A percentile compares a stretch with the other conserved stretches of the same genome.
These are phyloP conservation scores for Boletus vinaceobasis DNA, from an alignment of 768 basidiomycete genomes.

Conservation along the genomic window DNA sequence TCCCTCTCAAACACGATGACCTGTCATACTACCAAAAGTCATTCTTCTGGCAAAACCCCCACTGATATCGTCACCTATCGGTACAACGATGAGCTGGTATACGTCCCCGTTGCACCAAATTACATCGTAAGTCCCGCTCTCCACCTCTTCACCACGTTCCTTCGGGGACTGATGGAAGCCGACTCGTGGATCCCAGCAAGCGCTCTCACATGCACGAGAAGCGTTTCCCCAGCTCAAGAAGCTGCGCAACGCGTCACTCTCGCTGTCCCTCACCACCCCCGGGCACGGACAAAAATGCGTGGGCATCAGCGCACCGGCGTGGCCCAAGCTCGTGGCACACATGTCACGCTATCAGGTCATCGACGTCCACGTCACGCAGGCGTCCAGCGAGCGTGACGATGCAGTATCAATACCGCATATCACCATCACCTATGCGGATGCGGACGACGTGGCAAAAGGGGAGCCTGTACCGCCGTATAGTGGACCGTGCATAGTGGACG, in stretches of 20 bases:
- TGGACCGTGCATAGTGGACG: neutral
- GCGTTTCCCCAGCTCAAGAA: constrained; percentile 44
- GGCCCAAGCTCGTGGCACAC: constrained; percentile 40
- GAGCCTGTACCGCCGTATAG: constrained; percentile 41
- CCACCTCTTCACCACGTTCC: neutral
- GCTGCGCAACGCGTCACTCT: constrained; percentile 39
- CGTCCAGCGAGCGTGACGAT: neutral
- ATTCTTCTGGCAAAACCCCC: neutral
- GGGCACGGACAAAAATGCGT: constrained; percentile 35
- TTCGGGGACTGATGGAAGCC: neutral
- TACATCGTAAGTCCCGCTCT: constrained; percentile 38
- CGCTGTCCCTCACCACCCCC: constrained; percentile 40
- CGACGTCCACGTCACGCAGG: constrained; percentile 34
- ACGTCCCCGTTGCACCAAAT: constrained; percentile 42
- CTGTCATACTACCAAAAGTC: neutral
- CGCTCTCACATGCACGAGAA: constrained; percentile 46
- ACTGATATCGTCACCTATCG: constrained; percentile 51
- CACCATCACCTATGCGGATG: constrained; percentile 22
- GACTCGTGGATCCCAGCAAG: constrained; percentile 35
- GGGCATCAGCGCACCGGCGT: constrained; percentile 51
- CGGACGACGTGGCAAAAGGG: constrained; percentile 3
- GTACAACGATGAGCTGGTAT: constrained; percentile 41
- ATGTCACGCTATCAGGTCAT: constrained; percentile 48
- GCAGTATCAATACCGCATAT: constrained; percentile 28
- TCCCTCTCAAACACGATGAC: too few species aligned